Evolutionary conservation across 768 basidiomycete species (phyloP).

Genomic region (Cubamyces sp.): DNA sequence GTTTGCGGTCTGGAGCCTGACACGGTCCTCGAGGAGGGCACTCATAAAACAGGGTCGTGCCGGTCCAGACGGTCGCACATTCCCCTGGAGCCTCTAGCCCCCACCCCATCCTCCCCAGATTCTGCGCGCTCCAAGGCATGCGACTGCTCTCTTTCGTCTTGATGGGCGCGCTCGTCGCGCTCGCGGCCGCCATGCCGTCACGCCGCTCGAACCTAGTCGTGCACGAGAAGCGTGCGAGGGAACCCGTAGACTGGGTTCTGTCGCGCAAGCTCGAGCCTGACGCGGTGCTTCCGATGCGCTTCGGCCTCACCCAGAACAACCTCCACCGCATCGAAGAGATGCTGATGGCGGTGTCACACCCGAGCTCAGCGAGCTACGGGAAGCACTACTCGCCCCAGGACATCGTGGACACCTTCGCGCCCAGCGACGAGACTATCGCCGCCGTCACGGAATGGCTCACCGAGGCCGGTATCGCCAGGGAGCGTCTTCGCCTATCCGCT

Average conservation of each 20-base stretch:
- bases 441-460: conserved; percentile 47
- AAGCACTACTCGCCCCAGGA: conserved; percentile 47
- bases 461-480: conserved; percentile 39
- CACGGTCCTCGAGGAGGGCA: not conserved
- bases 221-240: conserved; percentile 44
- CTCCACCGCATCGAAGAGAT: conserved; percentile 43
- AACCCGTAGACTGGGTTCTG: conserved; percentile 40
- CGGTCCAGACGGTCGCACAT: conserved; percentile 1
- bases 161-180: conserved; percentile 22
- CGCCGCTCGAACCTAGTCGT: conserved; percentile 32
- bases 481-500: conserved; percentile 42
- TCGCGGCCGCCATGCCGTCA: conserved; percentile 24
- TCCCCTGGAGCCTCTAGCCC: conserved; percentile 11
- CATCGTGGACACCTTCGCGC: conserved; percentile 48
- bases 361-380: conserved; percentile 48
- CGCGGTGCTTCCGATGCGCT: conserved; percentile 46
- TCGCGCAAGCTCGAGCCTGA: conserved; percentile 37
- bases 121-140: conserved; percentile 1
- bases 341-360: conserved; percentile 48
- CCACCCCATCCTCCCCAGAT: not conserved
- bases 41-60: not conserved
- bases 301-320: conserved; percentile 50
- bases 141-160: conserved; percentile 7
- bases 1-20: not conserved
- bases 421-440: conserved; percentile 40